These are phyloP conservation scores for Escallonia herrerae DNA, from an alignment of 129 eudicot genomes.

Conservation along the genomic window DNA sequence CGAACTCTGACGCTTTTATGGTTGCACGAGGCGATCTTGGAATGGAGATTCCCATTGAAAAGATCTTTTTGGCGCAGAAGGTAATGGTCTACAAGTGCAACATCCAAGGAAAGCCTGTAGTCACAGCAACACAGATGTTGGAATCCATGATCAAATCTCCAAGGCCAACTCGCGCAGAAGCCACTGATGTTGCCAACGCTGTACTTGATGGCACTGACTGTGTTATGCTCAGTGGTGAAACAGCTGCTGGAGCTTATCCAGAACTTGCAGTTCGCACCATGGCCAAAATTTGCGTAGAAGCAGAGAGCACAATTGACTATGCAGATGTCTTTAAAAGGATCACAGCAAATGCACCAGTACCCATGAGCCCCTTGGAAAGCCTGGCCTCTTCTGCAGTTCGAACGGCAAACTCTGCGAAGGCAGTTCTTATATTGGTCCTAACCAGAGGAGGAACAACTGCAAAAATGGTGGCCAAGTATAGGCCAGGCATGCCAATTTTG, in stretches of 20 bases:
- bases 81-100: conserved; percentile 39
- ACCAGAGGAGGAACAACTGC: conserved; percentile 42
- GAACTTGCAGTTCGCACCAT: conserved; percentile 49
- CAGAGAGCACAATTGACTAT: conserved; percentile 26
- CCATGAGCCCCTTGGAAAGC: conserved; percentile 24
- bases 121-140: conserved; percentile 51
- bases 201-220: conserved; percentile 56
- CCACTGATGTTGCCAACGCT: conserved; percentile 54
- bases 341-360: conserved; percentile 15
- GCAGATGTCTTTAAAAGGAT: conserved; percentile 15
- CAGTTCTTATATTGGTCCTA: conserved; percentile 27
- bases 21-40: conserved; percentile 39
- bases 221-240: conserved; percentile 53
- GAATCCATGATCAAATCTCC: conserved; percentile 57
- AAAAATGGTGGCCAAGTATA: conserved; percentile 35
- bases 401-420: conserved; percentile 24
- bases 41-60: conserved; percentile 39
- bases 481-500: conserved; percentile 36
- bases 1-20: conserved; percentile 32
- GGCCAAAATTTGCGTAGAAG: conserved; percentile 52
- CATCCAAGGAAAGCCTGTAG: conserved; percentile 41
- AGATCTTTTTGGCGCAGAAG: conserved; percentile 32
- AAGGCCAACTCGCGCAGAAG: conserved; percentile 52
- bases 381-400: conserved; percentile 22
- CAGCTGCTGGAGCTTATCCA: conserved; percentile 58